A percentile compares a stretch with the other conserved stretches of the same genome.
Conservation (phyloP, 2,329 filamentous ascomycete genomes). For the Aspergillus sp. region DNA sequence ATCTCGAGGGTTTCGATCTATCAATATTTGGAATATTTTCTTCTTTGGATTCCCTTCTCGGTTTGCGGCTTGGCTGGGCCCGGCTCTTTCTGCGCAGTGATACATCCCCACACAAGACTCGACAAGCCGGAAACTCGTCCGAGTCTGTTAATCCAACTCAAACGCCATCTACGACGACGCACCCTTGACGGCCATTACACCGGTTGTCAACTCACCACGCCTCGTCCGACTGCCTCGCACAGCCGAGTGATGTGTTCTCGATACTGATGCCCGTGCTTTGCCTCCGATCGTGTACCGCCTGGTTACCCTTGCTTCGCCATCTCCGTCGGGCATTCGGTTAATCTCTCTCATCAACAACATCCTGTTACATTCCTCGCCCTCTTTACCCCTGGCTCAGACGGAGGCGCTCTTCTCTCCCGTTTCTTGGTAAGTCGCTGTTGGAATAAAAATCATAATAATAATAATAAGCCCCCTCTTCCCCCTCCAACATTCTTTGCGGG, state of each 20-base stretch:
- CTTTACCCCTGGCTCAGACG: constrained; percentile 12
- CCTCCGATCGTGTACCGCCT: constrained; percentile 17
- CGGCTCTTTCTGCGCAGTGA: not conserved
- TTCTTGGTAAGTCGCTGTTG: constrained; percentile 5
- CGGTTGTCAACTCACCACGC: constrained; percentile 6
- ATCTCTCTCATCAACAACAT: constrained; percentile 15
- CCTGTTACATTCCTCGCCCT: constrained; percentile 13
- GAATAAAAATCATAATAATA: not conserved
- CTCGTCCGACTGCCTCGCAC: constrained; percentile 3
- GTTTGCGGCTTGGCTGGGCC: constrained; percentile 11
- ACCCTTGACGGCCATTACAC: constrained; percentile 12
- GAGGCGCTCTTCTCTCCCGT: constrained; percentile 1
- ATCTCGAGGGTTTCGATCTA: not conserved
- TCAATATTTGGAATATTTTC: not conserved
- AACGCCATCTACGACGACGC: constrained; percentile 8
- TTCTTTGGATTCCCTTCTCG: not conserved
- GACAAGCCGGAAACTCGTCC: constrained; percentile 10
- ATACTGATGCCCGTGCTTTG: constrained; percentile 20
- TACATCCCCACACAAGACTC: constrained; percentile 8
- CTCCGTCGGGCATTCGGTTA: constrained; percentile 18
- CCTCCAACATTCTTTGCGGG: not conserved
- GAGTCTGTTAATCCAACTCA: constrained; percentile 12
- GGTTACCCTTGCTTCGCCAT: constrained; percentile 23
- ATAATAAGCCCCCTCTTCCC: not conserved
- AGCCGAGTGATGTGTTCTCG: constrained; percentile 17